These are phyloP conservation scores for Aspergillus mulundensis DNA, from an alignment of 495 filamentous ascomycete genomes.

Conservation along the genomic window DNA sequence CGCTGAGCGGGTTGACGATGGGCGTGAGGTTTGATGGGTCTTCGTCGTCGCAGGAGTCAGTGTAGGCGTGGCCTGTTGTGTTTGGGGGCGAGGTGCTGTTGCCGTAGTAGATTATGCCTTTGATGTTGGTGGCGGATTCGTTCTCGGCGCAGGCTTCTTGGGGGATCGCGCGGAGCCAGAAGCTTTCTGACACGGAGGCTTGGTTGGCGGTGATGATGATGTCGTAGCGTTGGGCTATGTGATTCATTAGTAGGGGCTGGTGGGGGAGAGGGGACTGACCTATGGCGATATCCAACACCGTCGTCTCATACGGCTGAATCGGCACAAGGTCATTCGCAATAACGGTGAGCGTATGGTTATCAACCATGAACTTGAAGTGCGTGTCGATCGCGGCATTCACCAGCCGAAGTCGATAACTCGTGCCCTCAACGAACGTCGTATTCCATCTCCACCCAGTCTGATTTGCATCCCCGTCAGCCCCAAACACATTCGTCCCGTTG, in stretches of 20 bases:
- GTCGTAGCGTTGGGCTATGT: conserved; percentile 67
- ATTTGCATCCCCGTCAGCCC: conserved; percentile 17
- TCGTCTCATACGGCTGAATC: conserved; percentile 41
- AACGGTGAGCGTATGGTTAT: conserved; percentile 45
- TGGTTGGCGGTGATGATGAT: conserved; percentile 63
- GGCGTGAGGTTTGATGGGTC: conserved; percentile 20
- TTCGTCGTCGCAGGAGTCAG: conserved; percentile 36
- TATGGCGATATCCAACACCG: conserved; percentile 53
- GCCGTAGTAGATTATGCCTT: conserved; percentile 54
- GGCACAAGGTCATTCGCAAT: conserved; percentile 49
- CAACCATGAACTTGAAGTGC: conserved; percentile 46
- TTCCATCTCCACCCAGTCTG: conserved; percentile 37
- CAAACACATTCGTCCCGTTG: conserved; percentile 50
- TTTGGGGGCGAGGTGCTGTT: conserved; percentile 34
- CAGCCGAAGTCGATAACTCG: conserved; percentile 45
- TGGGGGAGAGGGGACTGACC: conserved; percentile 23
- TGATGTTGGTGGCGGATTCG: conserved; percentile 43
- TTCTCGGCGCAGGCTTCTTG: conserved; percentile 44
- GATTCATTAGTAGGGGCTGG: background rate
- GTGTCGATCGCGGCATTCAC: conserved; percentile 48
- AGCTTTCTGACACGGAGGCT: conserved; percentile 37
- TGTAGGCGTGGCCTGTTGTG: conserved; percentile 28
- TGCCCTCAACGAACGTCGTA: conserved; percentile 34
- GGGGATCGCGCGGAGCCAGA: conserved; percentile 63
- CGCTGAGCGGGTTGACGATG: conserved; percentile 30